Base-by-base conservation (phyloP, 2,329 filamentous ascomycete genomes). In the Scytalidium lignicola region DNA sequence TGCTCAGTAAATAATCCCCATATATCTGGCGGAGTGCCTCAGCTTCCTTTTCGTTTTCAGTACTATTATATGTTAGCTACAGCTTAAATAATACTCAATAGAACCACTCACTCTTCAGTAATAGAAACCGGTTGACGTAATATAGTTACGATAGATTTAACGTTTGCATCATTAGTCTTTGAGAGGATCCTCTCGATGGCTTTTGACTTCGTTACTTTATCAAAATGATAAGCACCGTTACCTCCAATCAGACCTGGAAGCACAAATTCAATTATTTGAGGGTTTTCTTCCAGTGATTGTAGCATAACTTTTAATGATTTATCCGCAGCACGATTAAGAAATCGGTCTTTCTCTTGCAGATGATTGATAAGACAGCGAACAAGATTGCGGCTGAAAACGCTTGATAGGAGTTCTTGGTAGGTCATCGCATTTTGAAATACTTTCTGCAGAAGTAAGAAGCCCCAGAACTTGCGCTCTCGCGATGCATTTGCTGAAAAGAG, bases 381-480 rank as follows among this genome's bases (percentile, higher is more conserved):
- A 19, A 96, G 72, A 59, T 96, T 95, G 53, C 84, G 82, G 59
- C 88, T 90, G 65, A 97, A 95, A 0, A 96, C 73, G 8, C 68
- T 74, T 55, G 66, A 75, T 46, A 71, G 79, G 58, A 75, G 78
- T 49, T 64, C 73, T 55, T 54, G 66, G 55, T 66, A 79, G 63
- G 60, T 73, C 26, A 74, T 71, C 8, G 78, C 67, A 3, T 72
- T 71, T 41, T 76, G 70, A 3, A 96, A 70, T 58, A 90, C 80
- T 61, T 86, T 88, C 59, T 86, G 83, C 61, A 96, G 89, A 2
- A 97, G 79, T 60, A 91, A 82, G 68, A 97, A 92, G 0, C 93
- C 93, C 67, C 90, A 90, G 61, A 89, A 90, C 67, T 96, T 97
- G 49, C 95, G 86, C 58, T 91, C 89, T 41, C 91, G 83, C 1